A percentile compares a stretch with the other conserved stretches of the same genome.
These are phyloP conservation scores for Colletotrichum siamense DNA, from an alignment of 2,329 filamentous ascomycete species.

Conservation along the genomic window DNA sequence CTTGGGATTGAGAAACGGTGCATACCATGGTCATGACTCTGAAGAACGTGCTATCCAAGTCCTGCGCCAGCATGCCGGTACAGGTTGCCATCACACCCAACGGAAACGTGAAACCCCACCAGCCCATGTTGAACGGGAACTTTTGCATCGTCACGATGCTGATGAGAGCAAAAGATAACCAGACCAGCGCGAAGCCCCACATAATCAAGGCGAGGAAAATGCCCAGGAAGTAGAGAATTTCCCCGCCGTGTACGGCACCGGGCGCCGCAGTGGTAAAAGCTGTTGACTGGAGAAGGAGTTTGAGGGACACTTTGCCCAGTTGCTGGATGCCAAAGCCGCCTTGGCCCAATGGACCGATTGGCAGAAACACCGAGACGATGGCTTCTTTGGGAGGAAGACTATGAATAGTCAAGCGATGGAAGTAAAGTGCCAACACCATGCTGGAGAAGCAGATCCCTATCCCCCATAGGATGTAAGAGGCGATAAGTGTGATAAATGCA, in stretches of 20 bases:
- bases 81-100: conserved; percentile 50
- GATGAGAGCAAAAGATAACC: conserved; percentile 48
- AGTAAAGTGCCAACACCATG: conserved; percentile 71
- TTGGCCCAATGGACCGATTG: conserved; percentile 70
- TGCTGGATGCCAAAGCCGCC: conserved; percentile 66
- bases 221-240: conserved; percentile 64
- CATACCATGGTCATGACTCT: conserved; percentile 42
- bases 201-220: conserved; percentile 48
- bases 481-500: conserved; percentile 59
- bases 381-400: conserved; percentile 70
- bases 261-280: conserved; percentile 51
- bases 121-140: conserved; percentile 52
- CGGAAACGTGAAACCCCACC: conserved; percentile 54
- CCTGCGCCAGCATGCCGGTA: conserved; percentile 42
- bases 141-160: conserved; percentile 40
- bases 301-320: conserved; percentile 52
- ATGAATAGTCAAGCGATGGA: conserved; percentile 70
- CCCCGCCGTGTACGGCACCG: conserved; percentile 44
- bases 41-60: conserved; percentile 49
- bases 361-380: conserved; percentile 72
- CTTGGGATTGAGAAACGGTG: neutral
- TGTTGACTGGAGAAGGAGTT: conserved; percentile 41
- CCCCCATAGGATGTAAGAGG: conserved; percentile 73
- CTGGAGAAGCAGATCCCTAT: conserved; percentile 64
- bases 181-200: conserved; percentile 51